Conservation (phyloP, 2,329 filamentous ascomycete genomes). For the Nigrospora osmanthi region DNA sequence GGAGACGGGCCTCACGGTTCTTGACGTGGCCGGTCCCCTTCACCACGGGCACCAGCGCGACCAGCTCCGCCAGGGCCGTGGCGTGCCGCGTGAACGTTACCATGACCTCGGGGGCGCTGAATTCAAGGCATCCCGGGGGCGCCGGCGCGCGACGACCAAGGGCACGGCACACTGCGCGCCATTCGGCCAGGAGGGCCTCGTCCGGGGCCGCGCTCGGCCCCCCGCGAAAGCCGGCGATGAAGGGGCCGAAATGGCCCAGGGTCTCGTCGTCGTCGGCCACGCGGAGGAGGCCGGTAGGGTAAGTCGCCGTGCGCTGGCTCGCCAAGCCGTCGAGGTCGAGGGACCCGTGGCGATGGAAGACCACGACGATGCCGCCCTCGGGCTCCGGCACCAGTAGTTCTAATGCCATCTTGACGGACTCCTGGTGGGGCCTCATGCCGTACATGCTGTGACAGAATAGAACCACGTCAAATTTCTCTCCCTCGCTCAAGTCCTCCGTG, state of each 20-base stretch:
- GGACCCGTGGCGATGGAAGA: slow-evolving; percentile 45
- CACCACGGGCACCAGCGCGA: background rate
- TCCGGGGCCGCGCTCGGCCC: slow-evolving; percentile 20
- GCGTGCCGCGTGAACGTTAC: background rate
- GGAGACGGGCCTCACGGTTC: slow-evolving; percentile 39
- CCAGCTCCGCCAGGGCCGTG: background rate
- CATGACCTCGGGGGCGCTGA: slow-evolving; percentile 32
- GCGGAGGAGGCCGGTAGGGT: slow-evolving; percentile 32
- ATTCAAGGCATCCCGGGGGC: slow-evolving; percentile 31
- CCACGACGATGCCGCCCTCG: slow-evolving; percentile 34
- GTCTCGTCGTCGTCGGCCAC: slow-evolving; percentile 34
- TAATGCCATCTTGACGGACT: slow-evolving; percentile 37
- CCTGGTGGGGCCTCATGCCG: slow-evolving; percentile 42
- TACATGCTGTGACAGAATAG: slow-evolving; percentile 61
- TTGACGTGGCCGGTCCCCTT: slow-evolving; percentile 29
- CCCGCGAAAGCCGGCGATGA: slow-evolving; percentile 38
- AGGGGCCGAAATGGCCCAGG: slow-evolving; percentile 43
- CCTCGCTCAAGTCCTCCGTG: slow-evolving; percentile 15
- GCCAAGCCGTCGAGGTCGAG: slow-evolving; percentile 39
- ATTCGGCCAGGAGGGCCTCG: slow-evolving; percentile 25
- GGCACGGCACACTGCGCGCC: slow-evolving; percentile 44
- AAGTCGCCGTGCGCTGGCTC: slow-evolving; percentile 36
- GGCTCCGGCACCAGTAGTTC: slow-evolving; percentile 33
- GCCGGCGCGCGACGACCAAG: slow-evolving; percentile 30
- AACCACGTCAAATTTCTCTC: slow-evolving; percentile 40